A percentile compares a stretch with the other conserved stretches of the same genome.
These are phyloP conservation scores for Bryopsis sp. DNA, from an alignment of 139 green algal species.

Conservation along the genomic window DNA sequence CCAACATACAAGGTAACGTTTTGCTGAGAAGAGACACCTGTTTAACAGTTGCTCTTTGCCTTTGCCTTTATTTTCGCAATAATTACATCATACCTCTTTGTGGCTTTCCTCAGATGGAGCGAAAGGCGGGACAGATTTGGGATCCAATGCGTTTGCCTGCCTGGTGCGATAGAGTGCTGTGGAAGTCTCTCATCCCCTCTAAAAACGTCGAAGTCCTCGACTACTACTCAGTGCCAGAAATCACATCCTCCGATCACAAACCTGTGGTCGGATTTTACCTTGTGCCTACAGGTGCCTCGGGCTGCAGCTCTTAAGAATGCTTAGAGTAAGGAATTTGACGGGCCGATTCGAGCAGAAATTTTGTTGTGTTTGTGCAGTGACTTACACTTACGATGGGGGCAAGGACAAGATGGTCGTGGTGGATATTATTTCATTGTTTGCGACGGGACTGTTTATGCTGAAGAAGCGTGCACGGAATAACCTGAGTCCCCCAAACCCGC, in stretches of 20 bases:
- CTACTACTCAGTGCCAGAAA: slow-evolving; percentile 41
- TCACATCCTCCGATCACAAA: slow-evolving; percentile 60
- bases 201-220: slow-evolving; percentile 28
- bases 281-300: slow-evolving; percentile 21
- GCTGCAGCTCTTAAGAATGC: neutral
- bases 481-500: neutral
- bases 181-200: slow-evolving; percentile 37
- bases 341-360: too few relatives aligned
- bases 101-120: too few relatives aligned
- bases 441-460: neutral
- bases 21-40: neutral
- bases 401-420: neutral
- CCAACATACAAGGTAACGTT: slow-evolving; percentile 58
- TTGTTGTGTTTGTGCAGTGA: neutral
- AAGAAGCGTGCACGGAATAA: neutral
- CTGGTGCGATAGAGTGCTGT: slow-evolving; percentile 64
- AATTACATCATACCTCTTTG: too few relatives aligned
- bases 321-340: too few relatives aligned
- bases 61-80: neutral
- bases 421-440: neutral
- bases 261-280: slow-evolving; percentile 42
- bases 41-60: neutral
- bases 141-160: slow-evolving; percentile 45
- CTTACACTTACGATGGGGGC: neutral
- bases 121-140: neutral